These are phyloP conservation scores for Juglanconis oblonga DNA, from an alignment of 2,329 filamentous ascomycete species.

Conservation along the genomic window DNA sequence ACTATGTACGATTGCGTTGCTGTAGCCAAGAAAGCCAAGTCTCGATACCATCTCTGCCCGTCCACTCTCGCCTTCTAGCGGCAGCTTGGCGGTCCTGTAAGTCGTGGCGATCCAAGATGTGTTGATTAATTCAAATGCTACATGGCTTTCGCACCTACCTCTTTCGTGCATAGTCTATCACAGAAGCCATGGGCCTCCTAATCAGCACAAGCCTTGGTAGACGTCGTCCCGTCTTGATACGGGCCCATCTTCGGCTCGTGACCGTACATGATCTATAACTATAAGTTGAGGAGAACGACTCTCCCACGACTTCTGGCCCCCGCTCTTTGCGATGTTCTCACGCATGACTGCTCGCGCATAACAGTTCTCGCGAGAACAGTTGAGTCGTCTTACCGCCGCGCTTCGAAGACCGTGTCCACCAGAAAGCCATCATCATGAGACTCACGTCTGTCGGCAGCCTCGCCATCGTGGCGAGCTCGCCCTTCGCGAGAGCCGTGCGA, in stretches of 20 bases:
- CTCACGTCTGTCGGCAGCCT: neutral
- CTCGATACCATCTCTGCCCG: neutral
- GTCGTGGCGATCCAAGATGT: neutral
- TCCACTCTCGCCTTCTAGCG: neutral
- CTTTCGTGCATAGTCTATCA: neutral
- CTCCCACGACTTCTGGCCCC: too few relatives aligned
- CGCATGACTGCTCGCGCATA: too few relatives aligned
- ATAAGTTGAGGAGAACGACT: too few relatives aligned
- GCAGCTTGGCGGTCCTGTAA: neutral
- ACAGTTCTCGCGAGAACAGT: neutral
- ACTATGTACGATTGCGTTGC: neutral
- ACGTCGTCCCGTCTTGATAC: neutral
- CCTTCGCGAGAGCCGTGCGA: constrained; percentile 6
- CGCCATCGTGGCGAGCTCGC: constrained; percentile 7
- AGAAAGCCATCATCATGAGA: constrained; percentile 1
- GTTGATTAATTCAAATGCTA: neutral
- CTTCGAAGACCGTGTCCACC: neutral
- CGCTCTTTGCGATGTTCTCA: too few relatives aligned
- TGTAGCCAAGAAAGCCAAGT: constrained; percentile 9
- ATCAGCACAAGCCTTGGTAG: neutral
- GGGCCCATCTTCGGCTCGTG: too few relatives aligned
- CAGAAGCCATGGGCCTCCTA: too few relatives aligned
- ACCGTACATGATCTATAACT: too few relatives aligned
- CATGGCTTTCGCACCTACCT: constrained; percentile 7
- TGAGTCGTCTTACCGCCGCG: neutral